These are phyloP conservation scores for Penicillium sp. DNA, from an alignment of 2,329 filamentous ascomycete species.

Conservation along the genomic window DNA sequence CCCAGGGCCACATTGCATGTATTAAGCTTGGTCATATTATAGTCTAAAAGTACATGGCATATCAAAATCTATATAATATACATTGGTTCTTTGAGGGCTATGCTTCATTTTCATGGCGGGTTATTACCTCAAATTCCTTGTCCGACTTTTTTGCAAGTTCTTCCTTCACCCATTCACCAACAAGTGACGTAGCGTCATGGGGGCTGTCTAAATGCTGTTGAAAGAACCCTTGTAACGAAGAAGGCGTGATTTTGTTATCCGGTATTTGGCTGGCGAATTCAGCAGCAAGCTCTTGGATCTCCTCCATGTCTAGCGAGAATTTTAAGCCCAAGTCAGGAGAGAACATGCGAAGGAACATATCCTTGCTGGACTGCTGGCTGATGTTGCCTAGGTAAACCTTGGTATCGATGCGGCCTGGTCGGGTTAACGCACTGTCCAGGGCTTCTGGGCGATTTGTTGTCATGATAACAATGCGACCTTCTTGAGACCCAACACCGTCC, in stretches of 20 bases:
- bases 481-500: slow-evolving; percentile 74
- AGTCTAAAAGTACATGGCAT: neutral
- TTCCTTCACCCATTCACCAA: slow-evolving; percentile 40
- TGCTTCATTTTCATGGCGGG: neutral
- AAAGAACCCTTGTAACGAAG: slow-evolving; percentile 52
- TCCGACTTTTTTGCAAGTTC: slow-evolving; percentile 21
- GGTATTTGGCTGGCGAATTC: slow-evolving; percentile 46
- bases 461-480: slow-evolving; percentile 77
- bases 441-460: slow-evolving; percentile 73
- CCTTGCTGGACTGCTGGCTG: slow-evolving; percentile 45
- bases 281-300: slow-evolving; percentile 39
- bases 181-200: slow-evolving; percentile 39
- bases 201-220: slow-evolving; percentile 50
- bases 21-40: neutral
- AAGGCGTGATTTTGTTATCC: slow-evolving; percentile 47
- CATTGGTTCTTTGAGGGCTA: neutral
- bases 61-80: neutral
- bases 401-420: slow-evolving; percentile 66
- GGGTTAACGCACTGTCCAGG: slow-evolving; percentile 69
- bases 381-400: slow-evolving; percentile 50
- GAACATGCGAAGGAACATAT: slow-evolving; percentile 25
- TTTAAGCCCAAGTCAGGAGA: slow-evolving; percentile 19
- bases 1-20: neutral
- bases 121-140: slow-evolving; percentile 11
- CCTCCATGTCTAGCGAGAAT: slow-evolving; percentile 15